Percentiles rank a stretch among this genome's conserved stretches.
Conservation (phyloP, 257 asterid genomes). For the Schizonepeta tenuifolia region DNA sequence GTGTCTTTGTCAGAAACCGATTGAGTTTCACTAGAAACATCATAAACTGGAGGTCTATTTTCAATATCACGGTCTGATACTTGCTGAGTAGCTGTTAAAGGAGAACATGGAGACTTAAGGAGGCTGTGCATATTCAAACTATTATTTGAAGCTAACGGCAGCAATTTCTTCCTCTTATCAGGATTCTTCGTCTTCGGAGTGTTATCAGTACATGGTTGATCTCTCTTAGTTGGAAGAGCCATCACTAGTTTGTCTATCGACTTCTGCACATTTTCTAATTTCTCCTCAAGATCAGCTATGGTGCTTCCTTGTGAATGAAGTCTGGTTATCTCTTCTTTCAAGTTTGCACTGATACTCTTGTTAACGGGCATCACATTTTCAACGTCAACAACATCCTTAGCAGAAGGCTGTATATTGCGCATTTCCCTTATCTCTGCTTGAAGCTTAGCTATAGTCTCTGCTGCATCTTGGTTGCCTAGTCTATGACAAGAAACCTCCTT, state of each 20-base stretch:
- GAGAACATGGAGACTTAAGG: conserved; percentile 88
- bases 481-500: conserved; percentile 95
- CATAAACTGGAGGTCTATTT: conserved; percentile 71
- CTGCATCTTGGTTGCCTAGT: conserved; percentile 96
- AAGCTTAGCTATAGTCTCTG: conserved; percentile 91
- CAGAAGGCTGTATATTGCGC: conserved; percentile 56
- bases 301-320: conserved; percentile 96
- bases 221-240: conserved; percentile 73
- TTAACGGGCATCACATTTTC: conserved; percentile 59
- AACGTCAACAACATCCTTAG: conserved; percentile 64
- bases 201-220: conserved; percentile 52
- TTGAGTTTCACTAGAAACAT: conserved; percentile 56
- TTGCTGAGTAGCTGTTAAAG: conserved; percentile 70
- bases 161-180: conserved; percentile 68
- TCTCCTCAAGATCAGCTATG: conserved; percentile 89
- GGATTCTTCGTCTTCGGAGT: conserved; percentile 60
- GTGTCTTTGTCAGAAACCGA: conserved; percentile 74
- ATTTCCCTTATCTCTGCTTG: conserved; percentile 90
- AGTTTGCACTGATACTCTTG: conserved; percentile 89
- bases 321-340: conserved; percentile 91
- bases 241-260: conserved; percentile 86
- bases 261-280: conserved; percentile 90
- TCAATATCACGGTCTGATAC: conserved; percentile 64
- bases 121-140: conserved; percentile 67
- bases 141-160: conserved; percentile 78